These are phyloP conservation scores for Saturnispora kantuleensis DNA, from an alignment of 805 yeast genomes.

Conservation along the genomic window DNA sequence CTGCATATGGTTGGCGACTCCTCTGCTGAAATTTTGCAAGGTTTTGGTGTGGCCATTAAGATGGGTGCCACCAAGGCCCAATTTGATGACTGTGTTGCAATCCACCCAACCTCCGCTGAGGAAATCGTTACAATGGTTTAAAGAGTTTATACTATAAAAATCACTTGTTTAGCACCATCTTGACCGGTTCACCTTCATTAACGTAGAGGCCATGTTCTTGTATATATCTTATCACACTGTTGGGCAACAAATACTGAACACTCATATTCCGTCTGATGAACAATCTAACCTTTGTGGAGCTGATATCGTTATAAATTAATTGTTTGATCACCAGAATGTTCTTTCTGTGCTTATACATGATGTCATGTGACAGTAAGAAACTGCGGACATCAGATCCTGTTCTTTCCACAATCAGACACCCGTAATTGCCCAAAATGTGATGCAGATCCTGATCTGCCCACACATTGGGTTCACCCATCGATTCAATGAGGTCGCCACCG, in stretches of 20 bases:
- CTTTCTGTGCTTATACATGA: slow-evolving; percentile 93
- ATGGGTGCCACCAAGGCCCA: slow-evolving; percentile 99
- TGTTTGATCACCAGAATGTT: slow-evolving; percentile 93
- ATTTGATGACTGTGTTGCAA: slow-evolving; percentile 93
- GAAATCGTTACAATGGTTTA: slow-evolving; percentile 77
- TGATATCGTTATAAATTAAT: slow-evolving; percentile 90
- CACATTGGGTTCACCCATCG: slow-evolving; percentile 99
- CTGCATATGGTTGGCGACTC: slow-evolving; percentile 87
- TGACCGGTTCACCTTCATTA: slow-evolving; percentile 87
- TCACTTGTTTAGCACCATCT: slow-evolving; percentile 51
- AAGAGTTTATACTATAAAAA: not conserved
- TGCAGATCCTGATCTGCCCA: slow-evolving; percentile 96
- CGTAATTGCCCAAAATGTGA: slow-evolving; percentile 91
- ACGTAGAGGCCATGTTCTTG: slow-evolving; percentile 84
- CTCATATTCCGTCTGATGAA: slow-evolving; percentile 94
- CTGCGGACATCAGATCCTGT: slow-evolving; percentile 95
- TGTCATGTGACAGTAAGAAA: slow-evolving; percentile 85
- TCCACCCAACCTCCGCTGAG: slow-evolving; percentile 98
- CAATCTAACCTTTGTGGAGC: slow-evolving; percentile 87
- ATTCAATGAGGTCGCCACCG: slow-evolving; percentile 94
- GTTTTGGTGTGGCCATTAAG: slow-evolving; percentile 95
- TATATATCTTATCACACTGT: slow-evolving; percentile 87
- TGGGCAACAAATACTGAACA: slow-evolving; percentile 89
- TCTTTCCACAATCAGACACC: slow-evolving; percentile 92
- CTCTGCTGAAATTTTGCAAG: slow-evolving; percentile 90